A percentile compares a stretch with the other conserved stretches of the same genome.
These are phyloP conservation scores for Gossypium mustelinum DNA, from an alignment of 345 rosid species.

Conservation along the genomic window DNA sequence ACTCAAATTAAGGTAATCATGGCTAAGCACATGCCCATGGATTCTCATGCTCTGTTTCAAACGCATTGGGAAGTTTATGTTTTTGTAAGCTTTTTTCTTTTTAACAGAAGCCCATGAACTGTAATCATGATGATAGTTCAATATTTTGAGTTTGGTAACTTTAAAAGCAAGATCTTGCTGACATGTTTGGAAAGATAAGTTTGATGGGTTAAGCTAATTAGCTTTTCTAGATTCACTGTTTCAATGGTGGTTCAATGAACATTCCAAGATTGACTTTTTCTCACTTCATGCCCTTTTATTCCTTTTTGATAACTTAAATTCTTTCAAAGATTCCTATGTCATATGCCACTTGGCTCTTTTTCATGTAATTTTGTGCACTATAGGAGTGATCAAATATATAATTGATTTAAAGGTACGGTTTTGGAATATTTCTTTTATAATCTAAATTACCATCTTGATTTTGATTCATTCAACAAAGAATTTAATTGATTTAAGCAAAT, in stretches of 20 bases:
- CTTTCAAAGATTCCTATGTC: neutral
- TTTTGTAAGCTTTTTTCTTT: neutral
- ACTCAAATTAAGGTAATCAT: slow-evolving; percentile 25
- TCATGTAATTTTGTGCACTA: neutral
- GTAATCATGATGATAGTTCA: slow-evolving; percentile 25
- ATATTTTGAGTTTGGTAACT: slow-evolving; percentile 6
- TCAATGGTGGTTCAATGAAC: slow-evolving; percentile 29
- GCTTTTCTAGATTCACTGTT: neutral
- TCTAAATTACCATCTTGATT: too few species aligned
- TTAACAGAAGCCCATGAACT: slow-evolving; percentile 10
- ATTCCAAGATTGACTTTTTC: neutral
- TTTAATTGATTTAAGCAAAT: too few species aligned
- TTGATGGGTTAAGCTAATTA: neutral
- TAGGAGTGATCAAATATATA: too few species aligned
- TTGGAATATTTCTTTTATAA: too few species aligned
- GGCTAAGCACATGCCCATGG: slow-evolving; percentile 31
- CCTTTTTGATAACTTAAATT: neutral
- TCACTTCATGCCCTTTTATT: neutral
- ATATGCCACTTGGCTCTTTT: neutral
- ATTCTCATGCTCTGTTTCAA: slow-evolving; percentile 20
- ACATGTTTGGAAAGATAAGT: slow-evolving; percentile 6
- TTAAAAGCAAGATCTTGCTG: slow-evolving; percentile 15
- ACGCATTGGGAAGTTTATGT: slow-evolving; percentile 3
- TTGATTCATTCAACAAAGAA: too few species aligned
- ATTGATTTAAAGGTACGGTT: too few species aligned